Base-by-base conservation (phyloP, 441 rosid genomes). In the Populus tomentosa region DNA sequence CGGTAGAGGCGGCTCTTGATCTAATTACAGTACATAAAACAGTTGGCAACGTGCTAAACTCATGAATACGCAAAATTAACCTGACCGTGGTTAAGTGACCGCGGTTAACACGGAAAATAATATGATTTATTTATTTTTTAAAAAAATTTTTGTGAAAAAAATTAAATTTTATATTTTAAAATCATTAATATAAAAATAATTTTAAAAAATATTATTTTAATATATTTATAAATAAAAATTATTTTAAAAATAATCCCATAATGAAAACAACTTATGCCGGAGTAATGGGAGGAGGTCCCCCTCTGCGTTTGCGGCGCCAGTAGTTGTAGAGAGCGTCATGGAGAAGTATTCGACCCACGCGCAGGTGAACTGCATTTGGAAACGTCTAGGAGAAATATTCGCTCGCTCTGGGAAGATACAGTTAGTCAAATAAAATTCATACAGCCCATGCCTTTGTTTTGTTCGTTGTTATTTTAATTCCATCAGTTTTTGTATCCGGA, bases 301-400 rank as follows among this genome's bases (percentile, higher is more conserved):
- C 38, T 40, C 42, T 35, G 66, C 83, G 76, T 79, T 82, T 85
- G 84, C 88, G 88, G 88, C 88, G 87, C 79, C 81, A 50, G 80
- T 72, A 72, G 72, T 71, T 78, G 67, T 18, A 67, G 64, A 56
- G 67, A 56, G 67, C 53, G 11, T 33, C 38, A 23, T 35, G 30
- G 24, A 35, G 30, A 28, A 28, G 30, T 28, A 28, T 0, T 40
- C 42, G 61, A 69, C 74, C 79, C 79, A 76, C 69, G 70, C 69
- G 40, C 46, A 40, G 46, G 46, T 3, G 46, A 10, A 0, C 42
- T 6, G 26, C 24, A 3, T 65, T 10, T 3, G n/a, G 38, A 13
- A 42, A 13, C 53, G 16, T 42, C 53, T 42, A 38, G 8, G 46
- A 10, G 46, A 2, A 40, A 13, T 10, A 10, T 40, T 40, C 13